Evolutionary conservation across 2,329 filamentous ascomycete species (phyloP).

Genomic region (Bipolaris sorokiniana): DNA sequence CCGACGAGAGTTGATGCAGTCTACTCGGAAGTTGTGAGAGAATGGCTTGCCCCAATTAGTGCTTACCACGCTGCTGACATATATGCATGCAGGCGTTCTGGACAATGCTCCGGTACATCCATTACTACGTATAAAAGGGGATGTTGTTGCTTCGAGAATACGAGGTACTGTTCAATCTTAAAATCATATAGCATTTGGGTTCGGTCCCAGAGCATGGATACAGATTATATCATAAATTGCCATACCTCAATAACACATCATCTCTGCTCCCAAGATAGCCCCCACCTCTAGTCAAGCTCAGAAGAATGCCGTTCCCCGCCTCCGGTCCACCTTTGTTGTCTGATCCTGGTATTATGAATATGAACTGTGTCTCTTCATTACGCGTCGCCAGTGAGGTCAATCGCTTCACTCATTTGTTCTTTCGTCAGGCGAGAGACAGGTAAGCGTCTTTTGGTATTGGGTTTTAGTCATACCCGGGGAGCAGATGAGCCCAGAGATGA

Average conservation of each 20-base stretch:
- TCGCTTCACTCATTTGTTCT: constrained; percentile 5
- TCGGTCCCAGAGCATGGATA: too few species aligned
- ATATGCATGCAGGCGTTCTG: not conserved
- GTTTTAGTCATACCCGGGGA: not conserved
- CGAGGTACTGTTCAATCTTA: too few species aligned
- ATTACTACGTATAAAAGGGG: not conserved
- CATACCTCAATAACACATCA: too few species aligned
- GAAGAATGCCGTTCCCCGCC: not conserved
- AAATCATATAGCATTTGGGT: too few species aligned
- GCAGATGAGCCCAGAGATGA: not conserved
- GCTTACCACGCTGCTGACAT: not conserved
- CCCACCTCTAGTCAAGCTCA: too few species aligned
- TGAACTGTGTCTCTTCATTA: constrained; percentile 19
- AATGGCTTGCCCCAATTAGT: not conserved
- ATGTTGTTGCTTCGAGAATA: too few species aligned
- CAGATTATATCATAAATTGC: too few species aligned
- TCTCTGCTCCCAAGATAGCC: too few species aligned
- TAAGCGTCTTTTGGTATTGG: constrained; percentile 1
- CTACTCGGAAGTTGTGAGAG: not conserved
- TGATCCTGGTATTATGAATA: not conserved
- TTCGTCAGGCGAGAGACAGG: not conserved
- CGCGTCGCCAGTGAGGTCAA: constrained; percentile 28
- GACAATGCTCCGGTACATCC: not conserved
- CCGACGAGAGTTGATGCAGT: not conserved
- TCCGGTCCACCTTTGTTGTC: not conserved